Percentiles rank a stretch among this genome's conserved stretches.
phyloP scores from a whole-genome alignment of 768 basidiomycete species.

The Phylloporus sp. region DNA sequence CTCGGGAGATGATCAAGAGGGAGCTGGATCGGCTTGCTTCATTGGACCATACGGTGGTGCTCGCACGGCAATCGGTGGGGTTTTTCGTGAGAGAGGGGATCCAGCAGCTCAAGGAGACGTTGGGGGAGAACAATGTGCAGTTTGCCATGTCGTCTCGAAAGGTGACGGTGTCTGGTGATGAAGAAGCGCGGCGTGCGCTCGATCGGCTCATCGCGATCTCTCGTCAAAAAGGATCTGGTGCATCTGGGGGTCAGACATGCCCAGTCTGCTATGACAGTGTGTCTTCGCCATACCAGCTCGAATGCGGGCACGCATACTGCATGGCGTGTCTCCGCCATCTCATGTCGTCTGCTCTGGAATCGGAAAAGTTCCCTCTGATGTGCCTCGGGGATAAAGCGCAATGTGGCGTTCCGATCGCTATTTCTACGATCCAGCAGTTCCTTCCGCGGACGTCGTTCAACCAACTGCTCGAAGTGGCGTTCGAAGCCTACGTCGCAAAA shows the following conservation, averaged over 20 bases:
- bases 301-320: conserved; percentile 68
- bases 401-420: conserved; percentile 51
- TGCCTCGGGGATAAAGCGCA: conserved; percentile 63
- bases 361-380: conserved; percentile 55
- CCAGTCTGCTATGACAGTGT: conserved; percentile 49
- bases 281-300: conserved; percentile 43
- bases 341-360: conserved; percentile 50
- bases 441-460: conserved; percentile 51
- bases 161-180: conserved; percentile 51
- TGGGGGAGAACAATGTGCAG: conserved; percentile 51
- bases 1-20: conserved; percentile 39
- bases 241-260: conserved; percentile 30
- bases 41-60: conserved; percentile 36
- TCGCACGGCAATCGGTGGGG: conserved; percentile 39
- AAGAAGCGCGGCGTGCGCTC: conserved; percentile 47
- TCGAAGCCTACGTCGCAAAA: conserved; percentile 51
- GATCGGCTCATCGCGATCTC: conserved; percentile 42
- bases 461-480: conserved; percentile 50
- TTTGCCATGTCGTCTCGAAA: conserved; percentile 39
- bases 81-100: conserved; percentile 51
- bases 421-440: conserved; percentile 45
- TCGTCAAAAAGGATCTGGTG: conserved; percentile 15
- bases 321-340: conserved; percentile 54
- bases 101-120: conserved; percentile 43
- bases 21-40: conserved; percentile 46